Evolutionary conservation across 441 rosid genomes (phyloP).

Genomic region (Erodium trifolium): DNA sequence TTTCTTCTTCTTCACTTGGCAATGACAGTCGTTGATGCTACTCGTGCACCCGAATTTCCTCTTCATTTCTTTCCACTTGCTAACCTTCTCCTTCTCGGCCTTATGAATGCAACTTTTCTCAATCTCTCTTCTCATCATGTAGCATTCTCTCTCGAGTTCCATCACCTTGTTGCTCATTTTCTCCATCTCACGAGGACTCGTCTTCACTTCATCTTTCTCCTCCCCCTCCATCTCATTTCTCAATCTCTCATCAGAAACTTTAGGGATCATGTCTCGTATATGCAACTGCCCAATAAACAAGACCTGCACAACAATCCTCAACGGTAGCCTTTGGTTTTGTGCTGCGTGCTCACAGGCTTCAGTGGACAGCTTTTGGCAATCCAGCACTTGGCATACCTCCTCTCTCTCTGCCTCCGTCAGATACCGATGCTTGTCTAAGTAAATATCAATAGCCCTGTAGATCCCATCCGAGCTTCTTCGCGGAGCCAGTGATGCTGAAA

Average conservation of each 20-base stretch:
- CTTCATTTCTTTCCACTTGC: conserved; percentile 72
- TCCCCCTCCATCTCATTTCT: conserved; percentile 11
- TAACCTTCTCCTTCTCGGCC: conserved; percentile 32
- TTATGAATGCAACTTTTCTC: conserved; percentile 24
- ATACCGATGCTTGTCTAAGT: conserved; percentile 49
- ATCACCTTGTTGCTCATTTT: conserved; percentile 57
- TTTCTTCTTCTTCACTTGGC: conserved; percentile 56
- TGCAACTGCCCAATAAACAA: conserved; percentile 51
- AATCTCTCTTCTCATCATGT: conserved; percentile 42
- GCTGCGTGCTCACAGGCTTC: conserved; percentile 70
- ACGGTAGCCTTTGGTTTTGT: conserved; percentile 54
- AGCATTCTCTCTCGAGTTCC: conserved; percentile 46
- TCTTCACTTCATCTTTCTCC: conserved; percentile 13
- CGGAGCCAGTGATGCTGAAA: conserved; percentile 37
- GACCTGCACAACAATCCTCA: conserved; percentile 55
- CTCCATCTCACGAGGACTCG: conserved; percentile 30
- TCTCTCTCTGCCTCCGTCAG: conserved; percentile 56
- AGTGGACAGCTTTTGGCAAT: conserved; percentile 50
- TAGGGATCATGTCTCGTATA: conserved; percentile 36
- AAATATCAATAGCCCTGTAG: conserved; percentile 60
- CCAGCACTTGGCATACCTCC: conserved; percentile 54
- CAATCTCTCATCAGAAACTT: conserved; percentile 17
- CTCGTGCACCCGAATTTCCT: conserved; percentile 70
- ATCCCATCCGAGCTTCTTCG: conserved; percentile 52
- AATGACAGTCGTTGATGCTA: conserved; percentile 33